phyloP scores from a whole-genome alignment of 805 yeast species.

The Citeromyces matritensis region DNA sequence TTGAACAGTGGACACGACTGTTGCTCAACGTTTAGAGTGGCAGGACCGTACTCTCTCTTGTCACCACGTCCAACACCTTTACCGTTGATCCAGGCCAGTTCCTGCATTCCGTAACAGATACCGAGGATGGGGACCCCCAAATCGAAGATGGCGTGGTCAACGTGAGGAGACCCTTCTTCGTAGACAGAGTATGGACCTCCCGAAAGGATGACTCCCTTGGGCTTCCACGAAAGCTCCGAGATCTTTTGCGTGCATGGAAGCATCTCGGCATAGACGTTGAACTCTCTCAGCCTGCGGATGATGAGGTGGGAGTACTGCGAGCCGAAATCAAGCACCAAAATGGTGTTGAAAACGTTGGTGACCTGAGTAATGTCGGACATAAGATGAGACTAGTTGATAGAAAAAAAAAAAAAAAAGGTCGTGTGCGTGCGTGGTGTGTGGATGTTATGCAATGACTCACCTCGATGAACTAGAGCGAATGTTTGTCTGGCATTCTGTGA shows the following conservation, averaged over 20 bases:
- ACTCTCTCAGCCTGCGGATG: conserved; percentile 94
- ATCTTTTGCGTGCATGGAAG: conserved; percentile 98
- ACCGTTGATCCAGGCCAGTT: conserved; percentile 94
- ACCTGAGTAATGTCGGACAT: conserved; percentile 33
- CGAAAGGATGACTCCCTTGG: conserved; percentile 89
- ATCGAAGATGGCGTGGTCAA: conserved; percentile 84
- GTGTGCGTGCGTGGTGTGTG: too few relatives aligned
- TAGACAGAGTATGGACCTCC: conserved; percentile 98
- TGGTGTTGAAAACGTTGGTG: conserved; percentile 86
- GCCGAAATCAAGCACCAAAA: conserved; percentile 93
- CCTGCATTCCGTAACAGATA: conserved; percentile 99
- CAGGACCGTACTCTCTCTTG: conserved; percentile 97
- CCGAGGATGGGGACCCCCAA: conserved; percentile 90
- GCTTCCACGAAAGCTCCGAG: conserved; percentile 81
- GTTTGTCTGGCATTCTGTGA: too few relatives aligned
- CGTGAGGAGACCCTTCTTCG: conserved; percentile 93
- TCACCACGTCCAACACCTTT: conserved; percentile 91
- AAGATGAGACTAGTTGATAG: too few relatives aligned
- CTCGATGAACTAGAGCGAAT: too few relatives aligned
- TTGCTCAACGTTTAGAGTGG: conserved; percentile 69
- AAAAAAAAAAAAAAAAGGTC: too few relatives aligned
- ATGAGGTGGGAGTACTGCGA: conserved; percentile 96
- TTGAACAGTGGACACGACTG: conserved; percentile 55
- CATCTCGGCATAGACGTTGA: conserved; percentile 98
- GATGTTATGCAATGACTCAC: too few relatives aligned